Conservation (phyloP, 371 early-diverging fungal species). For the Haplosporangium sp. region DNA sequence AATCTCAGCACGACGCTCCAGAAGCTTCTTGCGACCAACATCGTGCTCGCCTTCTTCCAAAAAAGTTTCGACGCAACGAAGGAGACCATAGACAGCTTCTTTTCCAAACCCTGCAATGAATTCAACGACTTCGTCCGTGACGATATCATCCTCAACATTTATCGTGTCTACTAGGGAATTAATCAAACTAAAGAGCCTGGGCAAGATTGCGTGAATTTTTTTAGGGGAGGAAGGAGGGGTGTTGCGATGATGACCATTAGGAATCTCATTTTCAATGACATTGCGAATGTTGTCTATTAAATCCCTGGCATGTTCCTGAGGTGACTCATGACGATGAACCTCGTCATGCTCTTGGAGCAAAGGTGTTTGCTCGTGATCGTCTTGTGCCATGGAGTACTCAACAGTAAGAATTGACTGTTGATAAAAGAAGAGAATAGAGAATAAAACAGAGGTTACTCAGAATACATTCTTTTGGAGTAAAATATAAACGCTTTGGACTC, state of each 20-base stretch:
- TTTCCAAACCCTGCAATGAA: slow-evolving; percentile 43
- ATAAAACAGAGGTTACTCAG: no score
- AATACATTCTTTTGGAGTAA: neutral
- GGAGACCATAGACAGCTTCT: slow-evolving; percentile 48
- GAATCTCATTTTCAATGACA: slow-evolving; percentile 48
- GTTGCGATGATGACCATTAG: slow-evolving; percentile 27
- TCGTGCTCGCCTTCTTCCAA: slow-evolving; percentile 35
- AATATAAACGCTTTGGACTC: no score
- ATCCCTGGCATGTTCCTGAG: slow-evolving; percentile 10
- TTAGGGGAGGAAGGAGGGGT: slow-evolving; percentile 34
- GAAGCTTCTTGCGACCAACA: slow-evolving; percentile 39
- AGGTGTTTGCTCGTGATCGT: slow-evolving; percentile 39
- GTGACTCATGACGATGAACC: slow-evolving; percentile 4
- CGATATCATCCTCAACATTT: slow-evolving; percentile 44
- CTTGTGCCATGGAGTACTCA: slow-evolving; percentile 11
- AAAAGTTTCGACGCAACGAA: slow-evolving; percentile 48
- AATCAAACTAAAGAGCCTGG: slow-evolving; percentile 42
- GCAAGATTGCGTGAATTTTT: slow-evolving; percentile 45
- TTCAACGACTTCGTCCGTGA: slow-evolving; percentile 49
- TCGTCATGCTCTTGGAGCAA: slow-evolving; percentile 36
- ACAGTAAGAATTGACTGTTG: neutral
- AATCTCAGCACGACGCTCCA: slow-evolving; percentile 41
- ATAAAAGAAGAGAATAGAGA: neutral
- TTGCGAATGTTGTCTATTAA: slow-evolving; percentile 34
- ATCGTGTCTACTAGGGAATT: slow-evolving; percentile 42